Evolutionary conservation across 352 stramenopile species (phyloP).

Genomic region (Globisporangium camurandrum): DNA sequence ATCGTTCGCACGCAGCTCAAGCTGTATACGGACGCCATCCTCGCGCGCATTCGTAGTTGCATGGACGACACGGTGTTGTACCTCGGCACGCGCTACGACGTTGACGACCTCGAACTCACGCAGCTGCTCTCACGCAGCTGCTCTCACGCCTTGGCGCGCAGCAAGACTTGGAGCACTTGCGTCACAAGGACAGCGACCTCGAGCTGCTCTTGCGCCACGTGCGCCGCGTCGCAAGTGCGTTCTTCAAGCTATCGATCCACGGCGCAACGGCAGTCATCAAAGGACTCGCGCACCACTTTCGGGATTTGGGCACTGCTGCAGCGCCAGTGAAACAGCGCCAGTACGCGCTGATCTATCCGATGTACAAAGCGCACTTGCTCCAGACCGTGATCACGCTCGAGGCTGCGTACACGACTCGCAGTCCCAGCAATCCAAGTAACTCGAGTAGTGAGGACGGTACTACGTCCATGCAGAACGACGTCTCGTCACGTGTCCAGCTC

Average conservation of each 20-base stretch:
- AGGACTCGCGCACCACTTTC: constrained; percentile 27
- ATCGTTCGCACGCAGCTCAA: constrained; percentile 35
- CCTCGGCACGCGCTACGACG: constrained; percentile 35
- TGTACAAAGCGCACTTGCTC: constrained; percentile 27
- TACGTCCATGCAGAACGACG: constrained; percentile 14
- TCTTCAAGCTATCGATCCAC: constrained; percentile 44
- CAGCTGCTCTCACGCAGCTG: constrained; percentile 49
- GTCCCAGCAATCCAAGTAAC: too few relatives aligned
- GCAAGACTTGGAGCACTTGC: constrained; percentile 8
- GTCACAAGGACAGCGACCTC: constrained; percentile 16
- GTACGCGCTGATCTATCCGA: constrained; percentile 21
- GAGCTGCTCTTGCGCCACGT: constrained; percentile 41
- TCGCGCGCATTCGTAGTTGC: constrained; percentile 16
- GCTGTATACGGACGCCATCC: constrained; percentile 37
- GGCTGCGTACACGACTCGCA: background rate
- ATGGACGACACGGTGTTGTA: constrained; percentile 32
- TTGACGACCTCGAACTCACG: constrained; percentile 38
- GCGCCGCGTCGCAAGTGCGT: constrained; percentile 34
- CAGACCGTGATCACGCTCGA: constrained; percentile 21
- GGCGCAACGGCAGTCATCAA: constrained; percentile 28
- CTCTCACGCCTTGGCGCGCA: constrained; percentile 29
- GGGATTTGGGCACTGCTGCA: constrained; percentile 12
- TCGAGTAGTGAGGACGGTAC: background rate
- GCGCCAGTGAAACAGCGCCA: constrained; percentile 11
- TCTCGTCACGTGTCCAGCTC: constrained; percentile 48